Evolutionary conservation across 495 filamentous ascomycete genomes (phyloP).

Genomic region (Hypoxylon subgilvum): DNA sequence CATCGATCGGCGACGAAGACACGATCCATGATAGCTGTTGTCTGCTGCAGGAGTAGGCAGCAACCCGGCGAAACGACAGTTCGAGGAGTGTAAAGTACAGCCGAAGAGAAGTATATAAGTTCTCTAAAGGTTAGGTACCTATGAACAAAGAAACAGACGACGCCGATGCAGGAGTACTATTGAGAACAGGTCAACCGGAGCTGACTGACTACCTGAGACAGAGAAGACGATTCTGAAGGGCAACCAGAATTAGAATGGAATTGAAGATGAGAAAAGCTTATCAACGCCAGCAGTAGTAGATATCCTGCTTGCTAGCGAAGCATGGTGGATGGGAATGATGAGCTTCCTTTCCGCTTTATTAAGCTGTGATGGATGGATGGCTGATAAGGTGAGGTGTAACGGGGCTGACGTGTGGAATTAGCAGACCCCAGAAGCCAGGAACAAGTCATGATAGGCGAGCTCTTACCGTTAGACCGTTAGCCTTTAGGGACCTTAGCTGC

Average conservation of each 20-base stretch:
- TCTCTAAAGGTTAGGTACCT: conserved; percentile 1
- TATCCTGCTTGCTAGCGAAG: conserved; percentile 20
- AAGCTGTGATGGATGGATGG: conserved; percentile 4
- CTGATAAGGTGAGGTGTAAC: neutral
- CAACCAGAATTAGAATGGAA: conserved; percentile 23
- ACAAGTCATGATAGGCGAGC: conserved; percentile 28
- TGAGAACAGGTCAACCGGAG: conserved; percentile 15
- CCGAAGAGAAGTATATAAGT: neutral
- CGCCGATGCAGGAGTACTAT: conserved; percentile 10
- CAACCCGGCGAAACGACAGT: neutral
- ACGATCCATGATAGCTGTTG: conserved; percentile 42
- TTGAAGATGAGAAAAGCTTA: conserved; percentile 16
- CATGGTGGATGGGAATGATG: conserved; percentile 30
- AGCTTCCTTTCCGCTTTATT: conserved; percentile 5
- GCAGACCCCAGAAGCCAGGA: conserved; percentile 14
- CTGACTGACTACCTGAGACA: conserved; percentile 1
- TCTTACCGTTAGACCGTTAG: neutral
- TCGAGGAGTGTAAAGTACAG: neutral
- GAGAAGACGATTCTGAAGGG: conserved; percentile 16
- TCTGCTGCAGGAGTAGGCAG: neutral
- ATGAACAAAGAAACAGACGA: neutral
- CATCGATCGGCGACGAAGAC: conserved; percentile 49
- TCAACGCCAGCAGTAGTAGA: conserved; percentile 21
- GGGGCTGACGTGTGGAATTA: neutral
- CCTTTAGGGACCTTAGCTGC: neutral